Conservation (phyloP, 768 basidiomycete species). For the Rhodotorula diobovata region DNA sequence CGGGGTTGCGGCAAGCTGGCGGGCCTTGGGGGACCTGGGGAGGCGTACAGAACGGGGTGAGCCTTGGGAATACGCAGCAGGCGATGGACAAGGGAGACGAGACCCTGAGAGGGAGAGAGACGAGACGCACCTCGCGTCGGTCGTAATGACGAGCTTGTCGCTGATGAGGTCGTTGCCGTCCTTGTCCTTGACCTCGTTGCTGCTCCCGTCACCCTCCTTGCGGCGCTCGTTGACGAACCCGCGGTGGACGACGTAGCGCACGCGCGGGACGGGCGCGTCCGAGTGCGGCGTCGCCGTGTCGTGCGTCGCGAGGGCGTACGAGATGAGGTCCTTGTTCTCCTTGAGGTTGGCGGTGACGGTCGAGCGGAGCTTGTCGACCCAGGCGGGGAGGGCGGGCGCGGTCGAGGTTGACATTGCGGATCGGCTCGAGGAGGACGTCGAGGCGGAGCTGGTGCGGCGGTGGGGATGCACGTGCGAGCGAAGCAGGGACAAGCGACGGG, state of each 20-base stretch:
- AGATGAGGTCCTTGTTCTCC: slow-evolving; percentile 29
- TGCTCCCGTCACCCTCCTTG: slow-evolving; percentile 14
- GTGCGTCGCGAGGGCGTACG: slow-evolving; percentile 27
- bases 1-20: slow-evolving; percentile 29
- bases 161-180: slow-evolving; percentile 15
- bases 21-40: slow-evolving; percentile 38
- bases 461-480: too few species aligned
- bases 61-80: neutral
- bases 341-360: slow-evolving; percentile 24
- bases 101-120: accelerated
- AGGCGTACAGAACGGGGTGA: neutral
- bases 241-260: slow-evolving; percentile 37
- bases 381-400: slow-evolving; percentile 9
- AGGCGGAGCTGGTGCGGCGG: too few species aligned
- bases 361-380: slow-evolving; percentile 12
- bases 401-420: neutral
- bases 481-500: too few species aligned
- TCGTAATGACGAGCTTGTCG: slow-evolving; percentile 36
- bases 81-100: too few species aligned
- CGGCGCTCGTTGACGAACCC: slow-evolving; percentile 37
- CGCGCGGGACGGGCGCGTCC: slow-evolving; percentile 2
- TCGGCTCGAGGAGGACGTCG: neutral
- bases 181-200: slow-evolving; percentile 14
- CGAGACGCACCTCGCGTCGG: slow-evolving; percentile 21
- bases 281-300: neutral